Base-by-base conservation (phyloP, 2,329 filamentous ascomycete genomes). In the Fusarium xyrophilum region DNA sequence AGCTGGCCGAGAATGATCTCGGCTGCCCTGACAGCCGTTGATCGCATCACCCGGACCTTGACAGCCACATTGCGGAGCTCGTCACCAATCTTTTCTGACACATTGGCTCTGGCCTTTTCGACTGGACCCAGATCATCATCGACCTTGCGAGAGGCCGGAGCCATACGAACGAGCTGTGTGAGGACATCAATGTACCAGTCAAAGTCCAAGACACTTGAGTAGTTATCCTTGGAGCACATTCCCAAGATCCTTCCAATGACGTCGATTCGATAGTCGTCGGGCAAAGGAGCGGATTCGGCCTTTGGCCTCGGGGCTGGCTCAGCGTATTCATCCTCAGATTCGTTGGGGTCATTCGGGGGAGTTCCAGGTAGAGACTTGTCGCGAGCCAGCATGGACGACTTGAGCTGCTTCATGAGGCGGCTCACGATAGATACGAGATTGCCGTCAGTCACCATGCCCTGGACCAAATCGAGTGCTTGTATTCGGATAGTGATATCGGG, bases 171-270 rank as follows among this genome's bases (percentile, higher is more conserved):
- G 17, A 99, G 85, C 76, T 97, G 93, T 8, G 93, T 91, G 32
- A 99, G 82, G 30, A 97, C 88, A 70, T 96, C 92, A 69, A 98
- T 91, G 77, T 98, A 98, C 96, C 96, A 99, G 71, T 97, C 95
- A 77, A 99, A 99, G 76, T 99, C 95, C 54, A 86, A 82, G 48
- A 99, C 84, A 74, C 93, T 93, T 39, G 87, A 86, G 77, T 98
- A 99, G 65, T 93, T 97, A 69, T 94, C 91, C 68, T 89, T 89
- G 12, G 93, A 92, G 77, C 95, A 98, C 88, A 99, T 97, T 64
- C 90, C 88, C 14, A 98, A 78, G 63, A 98, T 93, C 62, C 92
- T 88, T 59, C 86, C 86, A 54, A 98, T 93, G 23, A 97, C 93
- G 72, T 92, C 92, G 38, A 89, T 82, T 53, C 90, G 90, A 78